Conservation (phyloP, 2,329 filamentous ascomycete species). For the Ophiosphaerella korrae region DNA sequence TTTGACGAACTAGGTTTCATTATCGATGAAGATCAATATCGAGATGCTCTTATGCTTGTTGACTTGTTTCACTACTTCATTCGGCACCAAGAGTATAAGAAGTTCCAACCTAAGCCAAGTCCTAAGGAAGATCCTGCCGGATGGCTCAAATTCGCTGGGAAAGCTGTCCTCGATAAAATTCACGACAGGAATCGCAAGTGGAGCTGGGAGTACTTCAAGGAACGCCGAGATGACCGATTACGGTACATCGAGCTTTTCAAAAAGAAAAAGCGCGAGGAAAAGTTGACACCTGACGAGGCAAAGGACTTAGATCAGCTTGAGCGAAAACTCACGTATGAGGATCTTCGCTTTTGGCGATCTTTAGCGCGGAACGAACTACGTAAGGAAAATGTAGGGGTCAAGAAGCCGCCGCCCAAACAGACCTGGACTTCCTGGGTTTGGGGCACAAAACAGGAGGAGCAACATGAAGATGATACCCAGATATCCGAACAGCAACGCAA, state of each 20-base stretch:
- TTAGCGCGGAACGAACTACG: slow-evolving; percentile 90
- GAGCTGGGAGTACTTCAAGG: slow-evolving; percentile 95
- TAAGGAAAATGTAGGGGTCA: slow-evolving; percentile 91
- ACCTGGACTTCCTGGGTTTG: slow-evolving; percentile 89
- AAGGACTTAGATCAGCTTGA: slow-evolving; percentile 79
- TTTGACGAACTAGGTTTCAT: slow-evolving; percentile 98
- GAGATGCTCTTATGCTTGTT: slow-evolving; percentile 96
- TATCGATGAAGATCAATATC: slow-evolving; percentile 97
- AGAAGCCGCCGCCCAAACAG: slow-evolving; percentile 75
- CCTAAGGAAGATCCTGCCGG: slow-evolving; percentile 90
- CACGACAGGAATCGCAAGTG: slow-evolving; percentile 90
- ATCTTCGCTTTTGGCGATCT: slow-evolving; percentile 95
- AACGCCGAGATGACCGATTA: slow-evolving; percentile 85
- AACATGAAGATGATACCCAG: slow-evolving; percentile 75
- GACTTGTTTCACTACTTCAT: slow-evolving; percentile 99
- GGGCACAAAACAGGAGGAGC: slow-evolving; percentile 68
- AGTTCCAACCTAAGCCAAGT: slow-evolving; percentile 80
- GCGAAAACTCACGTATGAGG: slow-evolving; percentile 88
- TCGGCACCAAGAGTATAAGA: slow-evolving; percentile 96
- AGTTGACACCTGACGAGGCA: slow-evolving; percentile 69
- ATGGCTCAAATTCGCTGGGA: slow-evolving; percentile 89
- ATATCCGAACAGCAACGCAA: slow-evolving; percentile 97
- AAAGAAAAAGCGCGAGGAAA: slow-evolving; percentile 76
- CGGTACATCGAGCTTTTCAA: slow-evolving; percentile 96
- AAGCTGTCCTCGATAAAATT: slow-evolving; percentile 89